phyloP scores from a whole-genome alignment of 2,329 filamentous ascomycete genomes.

The Aureobasidium sp. region DNA sequence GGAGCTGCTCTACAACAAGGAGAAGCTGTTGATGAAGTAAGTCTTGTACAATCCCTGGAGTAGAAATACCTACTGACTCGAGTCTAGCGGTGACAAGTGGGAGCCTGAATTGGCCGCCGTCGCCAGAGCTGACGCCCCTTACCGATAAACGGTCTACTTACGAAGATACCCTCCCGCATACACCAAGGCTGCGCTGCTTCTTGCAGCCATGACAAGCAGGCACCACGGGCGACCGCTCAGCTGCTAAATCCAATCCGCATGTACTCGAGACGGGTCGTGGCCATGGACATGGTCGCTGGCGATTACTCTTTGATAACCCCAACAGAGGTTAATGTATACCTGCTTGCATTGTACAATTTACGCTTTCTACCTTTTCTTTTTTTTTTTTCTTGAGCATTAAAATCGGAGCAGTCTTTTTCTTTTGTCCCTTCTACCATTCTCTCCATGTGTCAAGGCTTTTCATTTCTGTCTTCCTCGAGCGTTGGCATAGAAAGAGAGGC shows the following conservation, averaged over 20 bases:
- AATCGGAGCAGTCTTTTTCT: conserved; percentile 3
- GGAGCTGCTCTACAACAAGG: conserved; percentile 97
- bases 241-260: neutral
- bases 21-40: conserved; percentile 44
- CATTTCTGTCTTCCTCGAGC: neutral
- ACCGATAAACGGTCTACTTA: conserved; percentile 12
- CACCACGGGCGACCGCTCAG: neutral
- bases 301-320: conserved; percentile 4
- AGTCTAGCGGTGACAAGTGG: conserved; percentile 52
- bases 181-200: neutral
- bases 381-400: conserved; percentile 1
- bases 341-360: conserved; percentile 10
- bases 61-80: neutral
- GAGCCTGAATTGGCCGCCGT: conserved; percentile 91
- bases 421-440: neutral
- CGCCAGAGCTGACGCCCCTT: conserved; percentile 81
- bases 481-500: neutral
- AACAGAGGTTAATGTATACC: conserved; percentile 9
- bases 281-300: conserved; percentile 5
- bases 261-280: neutral
- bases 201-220: conserved; percentile 7
- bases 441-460: neutral
- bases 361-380: neutral
- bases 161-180: conserved; percentile 1
- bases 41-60: conserved; percentile 27